These are phyloP conservation scores for Chamaenerion angustifolium DNA, from an alignment of 345 rosid species.

Conservation along the genomic window DNA sequence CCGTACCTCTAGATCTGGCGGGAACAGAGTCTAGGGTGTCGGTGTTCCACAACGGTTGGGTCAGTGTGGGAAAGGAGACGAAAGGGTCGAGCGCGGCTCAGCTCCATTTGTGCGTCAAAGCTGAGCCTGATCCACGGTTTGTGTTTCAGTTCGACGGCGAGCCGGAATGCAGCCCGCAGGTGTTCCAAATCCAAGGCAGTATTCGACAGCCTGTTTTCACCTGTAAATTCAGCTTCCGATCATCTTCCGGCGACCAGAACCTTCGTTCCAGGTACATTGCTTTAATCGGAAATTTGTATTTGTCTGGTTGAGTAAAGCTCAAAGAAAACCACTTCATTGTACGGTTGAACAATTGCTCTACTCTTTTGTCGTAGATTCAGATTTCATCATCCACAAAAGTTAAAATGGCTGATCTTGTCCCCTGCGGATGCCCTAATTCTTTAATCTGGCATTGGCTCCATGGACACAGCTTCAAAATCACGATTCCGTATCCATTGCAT, in stretches of 20 bases:
- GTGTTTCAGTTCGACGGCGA: constrained; percentile 97
- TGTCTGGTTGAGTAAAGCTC: background rate
- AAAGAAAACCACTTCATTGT: constrained; percentile 1
- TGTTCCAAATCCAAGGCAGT: constrained; percentile 73
- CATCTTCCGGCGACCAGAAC: constrained; percentile 42
- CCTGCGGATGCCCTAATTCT: background rate
- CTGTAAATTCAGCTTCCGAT: constrained; percentile 78
- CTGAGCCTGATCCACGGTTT: constrained; percentile 88
- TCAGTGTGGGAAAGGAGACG: constrained; percentile 46
- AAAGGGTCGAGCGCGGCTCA: constrained; percentile 37
- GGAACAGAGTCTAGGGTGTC: constrained; percentile 36
- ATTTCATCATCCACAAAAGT: background rate
- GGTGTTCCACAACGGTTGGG: constrained; percentile 70
- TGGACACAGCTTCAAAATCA: background rate
- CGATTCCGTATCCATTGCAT: background rate
- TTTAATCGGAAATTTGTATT: background rate
- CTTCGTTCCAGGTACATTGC: constrained; percentile 56
- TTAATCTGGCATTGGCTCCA: background rate
- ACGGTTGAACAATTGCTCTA: constrained; percentile 17
- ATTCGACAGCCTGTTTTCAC: constrained; percentile 88
- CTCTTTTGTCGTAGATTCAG: constrained; percentile 4
- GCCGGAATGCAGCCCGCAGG: constrained; percentile 94
- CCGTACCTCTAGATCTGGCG: constrained; percentile 64
- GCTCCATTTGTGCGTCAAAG: constrained; percentile 59
- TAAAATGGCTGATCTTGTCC: background rate